Base-by-base conservation (phyloP, 2,329 filamentous ascomycete genomes). In the Apiospora arundinis region DNA sequence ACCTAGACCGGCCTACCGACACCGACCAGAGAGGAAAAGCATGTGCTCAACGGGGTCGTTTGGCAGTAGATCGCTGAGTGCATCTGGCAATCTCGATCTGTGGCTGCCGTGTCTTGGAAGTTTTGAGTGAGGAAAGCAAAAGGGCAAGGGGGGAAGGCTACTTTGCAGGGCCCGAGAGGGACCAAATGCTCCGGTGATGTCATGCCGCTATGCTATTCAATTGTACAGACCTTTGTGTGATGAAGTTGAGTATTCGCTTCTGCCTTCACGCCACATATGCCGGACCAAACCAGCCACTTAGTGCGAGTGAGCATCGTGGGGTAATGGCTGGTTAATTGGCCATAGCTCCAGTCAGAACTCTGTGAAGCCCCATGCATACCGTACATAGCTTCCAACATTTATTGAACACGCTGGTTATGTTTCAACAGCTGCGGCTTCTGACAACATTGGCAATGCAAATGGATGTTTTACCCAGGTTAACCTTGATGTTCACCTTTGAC, bases 151-250 rank as follows among this genome's bases (percentile, higher is more conserved):
- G 18, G 32, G 32, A 44, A 16, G 23, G 16, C 49, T 56, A 16
- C n/a, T 49, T 49, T 12, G 48, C 48, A 28, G 23, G 23, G 23
- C 2, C 25, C 32, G 32, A 18, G 32, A 18, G 45, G 67, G 67
- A 69, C 23, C 67, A 56, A 69, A 69, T 56, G 67, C 67, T 69
- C 67, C 65, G 65, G 37, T 69, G 67, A 69, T 69, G 67, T 69
- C 67, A 69, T 37, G 6, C 21, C 60, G n/a, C n/a, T 25, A 48
- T 28, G 18, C 16, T 21, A 16, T 45, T 14, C 42, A 45, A 45
- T 16, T 16, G 12, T 32, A 9, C 23, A 28, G 32, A 32, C 32
- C 32, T 32, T 32, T 32, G 32, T 32, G 52, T 37, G 52, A 11
- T 60, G 52, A 60, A 16, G 28, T 37, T 37, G 28, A 40, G 56